Conservation (phyloP, 192 early-diverging fungal genomes). For the Thoreauomyces humboldtii region DNA sequence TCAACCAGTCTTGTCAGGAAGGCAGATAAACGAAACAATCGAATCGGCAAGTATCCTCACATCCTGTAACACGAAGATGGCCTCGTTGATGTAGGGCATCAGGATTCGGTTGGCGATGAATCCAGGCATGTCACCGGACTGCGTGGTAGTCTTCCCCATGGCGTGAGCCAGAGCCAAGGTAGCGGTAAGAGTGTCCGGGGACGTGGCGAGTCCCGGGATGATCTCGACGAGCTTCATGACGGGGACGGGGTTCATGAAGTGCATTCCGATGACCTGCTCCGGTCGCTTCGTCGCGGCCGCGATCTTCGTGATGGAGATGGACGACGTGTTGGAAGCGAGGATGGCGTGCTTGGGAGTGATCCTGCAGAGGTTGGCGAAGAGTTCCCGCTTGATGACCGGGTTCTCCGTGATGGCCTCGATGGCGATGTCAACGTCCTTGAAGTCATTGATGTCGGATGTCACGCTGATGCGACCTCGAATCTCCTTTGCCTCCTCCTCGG, state of each 20-base stretch:
- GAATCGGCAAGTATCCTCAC: too few relatives aligned
- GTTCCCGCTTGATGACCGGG: slow-evolving; percentile 71
- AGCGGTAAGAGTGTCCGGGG: slow-evolving; percentile 59
- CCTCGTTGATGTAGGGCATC: slow-evolving; percentile 99
- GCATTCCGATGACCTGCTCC: slow-evolving; percentile 94
- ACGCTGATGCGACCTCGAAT: slow-evolving; percentile 63
- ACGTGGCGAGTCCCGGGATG: slow-evolving; percentile 90
- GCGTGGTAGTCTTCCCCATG: slow-evolving; percentile 95
- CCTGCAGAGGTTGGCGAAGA: slow-evolving; percentile 77
- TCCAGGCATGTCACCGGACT: slow-evolving; percentile 82
- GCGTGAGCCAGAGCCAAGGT: slow-evolving; percentile 74
- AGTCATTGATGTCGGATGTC: slow-evolving; percentile 56
- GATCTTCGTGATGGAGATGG: slow-evolving; percentile 96
- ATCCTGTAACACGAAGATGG: slow-evolving; percentile 78
- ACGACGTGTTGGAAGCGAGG: slow-evolving; percentile 95
- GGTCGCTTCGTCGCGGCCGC: slow-evolving; percentile 82
- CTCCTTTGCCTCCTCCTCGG: slow-evolving; percentile 66
- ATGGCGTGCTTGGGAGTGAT: slow-evolving; percentile 69
- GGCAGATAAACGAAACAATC: neutral
- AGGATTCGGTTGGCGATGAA: slow-evolving; percentile 96
- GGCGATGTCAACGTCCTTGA: slow-evolving; percentile 76
- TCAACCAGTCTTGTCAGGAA: too few relatives aligned
- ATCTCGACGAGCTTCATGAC: slow-evolving; percentile 97
- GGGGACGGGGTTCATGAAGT: slow-evolving; percentile 97
- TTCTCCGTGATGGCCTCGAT: slow-evolving; percentile 94